Base-by-base conservation (phyloP, 495 filamentous ascomycete species). In the Letharia columbiana region DNA sequence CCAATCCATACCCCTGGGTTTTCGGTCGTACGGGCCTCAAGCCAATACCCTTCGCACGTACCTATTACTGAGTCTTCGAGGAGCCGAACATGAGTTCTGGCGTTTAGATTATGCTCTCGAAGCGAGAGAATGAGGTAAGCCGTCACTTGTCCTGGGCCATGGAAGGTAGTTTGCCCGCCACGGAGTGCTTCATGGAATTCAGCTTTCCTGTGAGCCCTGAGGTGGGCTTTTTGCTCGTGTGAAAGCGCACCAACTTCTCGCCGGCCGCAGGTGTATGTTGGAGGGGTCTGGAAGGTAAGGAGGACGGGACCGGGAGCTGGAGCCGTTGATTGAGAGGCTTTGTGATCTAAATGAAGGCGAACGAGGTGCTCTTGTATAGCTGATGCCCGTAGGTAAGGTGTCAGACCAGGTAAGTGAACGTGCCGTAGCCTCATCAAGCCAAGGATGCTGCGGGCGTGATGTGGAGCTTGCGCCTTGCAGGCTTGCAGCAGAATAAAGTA, bases 141-240 rank as follows among this genome's bases (percentile, higher is more conserved):
- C 35, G 96, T 90, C 66, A 93, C 77, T 73, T 98, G 94, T 0
- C 94, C 94, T 0, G 94, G 94, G 0, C 94, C 94, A 73, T 98
- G 94, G 79, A 96, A 98, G 7, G 94, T 98, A 0, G 89, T 92
- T 66, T 94, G 89, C 0, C 94, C 94, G 68, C 94, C 94, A 57
- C 94, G 87, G 11, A 87, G 83, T 9, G 91, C 87, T 63, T 86
- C 80, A 49, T 84, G 73, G 70, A 95, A 82, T 28, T 86, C 83
- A 28, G 91, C 89, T 49, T 68, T 69, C 20, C 80, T 77, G 35
- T 73, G 62, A 47, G 74, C 73, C 42, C 68, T 71, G 6, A 86
- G 75, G 56, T 79, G 74, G 1, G 67, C 64, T 42, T 70, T 73
- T 60, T 80, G 77, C 44, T 67, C 71, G 13, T 73, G 72, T 28